These are phyloP conservation scores for Phytophthora citrophthora DNA, from an alignment of 352 stramenopile species.

Conservation along the genomic window DNA sequence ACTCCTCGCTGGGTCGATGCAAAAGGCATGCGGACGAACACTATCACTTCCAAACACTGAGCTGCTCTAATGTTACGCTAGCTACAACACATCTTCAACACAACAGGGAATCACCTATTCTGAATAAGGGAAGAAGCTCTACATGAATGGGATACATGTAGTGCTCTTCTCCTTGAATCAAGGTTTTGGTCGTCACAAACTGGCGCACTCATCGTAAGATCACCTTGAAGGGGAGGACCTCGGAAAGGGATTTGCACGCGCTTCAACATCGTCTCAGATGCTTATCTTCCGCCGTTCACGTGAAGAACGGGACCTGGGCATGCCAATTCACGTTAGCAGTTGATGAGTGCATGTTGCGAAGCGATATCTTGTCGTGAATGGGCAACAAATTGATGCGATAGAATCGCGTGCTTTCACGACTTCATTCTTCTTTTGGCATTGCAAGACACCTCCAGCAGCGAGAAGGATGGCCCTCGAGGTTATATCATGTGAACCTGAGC, in stretches of 20 bases:
- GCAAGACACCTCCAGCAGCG: background rate
- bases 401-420: background rate
- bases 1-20: too few relatives aligned
- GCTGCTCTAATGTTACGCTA: too few relatives aligned
- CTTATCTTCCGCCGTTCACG: slow-evolving; percentile 7
- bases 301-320: background rate
- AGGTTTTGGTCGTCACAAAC: background rate
- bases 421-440: slow-evolving; percentile 6
- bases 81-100: too few relatives aligned
- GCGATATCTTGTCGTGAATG: background rate
- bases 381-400: too few relatives aligned
- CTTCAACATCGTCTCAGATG: slow-evolving; percentile 12
- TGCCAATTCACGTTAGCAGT: background rate
- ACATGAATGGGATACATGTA: background rate
- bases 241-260: slow-evolving; percentile 9
- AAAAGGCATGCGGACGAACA: too few relatives aligned
- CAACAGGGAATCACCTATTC: too few relatives aligned
- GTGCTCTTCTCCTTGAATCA: too few relatives aligned
- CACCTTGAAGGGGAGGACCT: background rate
- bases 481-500: background rate
- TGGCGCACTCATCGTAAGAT: slow-evolving; percentile 13
- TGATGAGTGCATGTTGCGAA: slow-evolving; percentile 16
- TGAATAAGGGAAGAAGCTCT: background rate
- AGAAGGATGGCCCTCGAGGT: background rate
- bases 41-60: too few relatives aligned